Evolutionary conservation across 305 asterid species (phyloP).

Genomic region (Fraxinus xanthoxyloides): DNA sequence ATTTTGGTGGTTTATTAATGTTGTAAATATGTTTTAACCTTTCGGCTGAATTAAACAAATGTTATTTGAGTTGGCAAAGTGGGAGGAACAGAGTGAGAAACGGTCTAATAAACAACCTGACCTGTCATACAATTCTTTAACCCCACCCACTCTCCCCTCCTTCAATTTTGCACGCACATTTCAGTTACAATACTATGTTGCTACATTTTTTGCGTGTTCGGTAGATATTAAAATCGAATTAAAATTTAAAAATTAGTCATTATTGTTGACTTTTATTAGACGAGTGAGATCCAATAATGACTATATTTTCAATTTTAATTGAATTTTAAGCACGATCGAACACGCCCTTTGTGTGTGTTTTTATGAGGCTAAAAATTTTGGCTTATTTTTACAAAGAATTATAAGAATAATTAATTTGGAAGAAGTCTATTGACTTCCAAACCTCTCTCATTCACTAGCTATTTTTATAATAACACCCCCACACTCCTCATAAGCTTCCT

Average conservation of each 20-base stretch:
- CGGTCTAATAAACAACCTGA: background rate
- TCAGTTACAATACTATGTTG: too few relatives aligned
- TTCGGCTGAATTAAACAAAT: background rate
- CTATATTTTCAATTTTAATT: too few relatives aligned
- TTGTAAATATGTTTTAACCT: background rate
- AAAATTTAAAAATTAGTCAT: too few relatives aligned
- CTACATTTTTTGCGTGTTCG: too few relatives aligned
- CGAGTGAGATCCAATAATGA: too few relatives aligned
- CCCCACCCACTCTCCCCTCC: background rate
- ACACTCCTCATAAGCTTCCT: slow-evolving; percentile 31
- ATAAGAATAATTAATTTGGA: background rate
- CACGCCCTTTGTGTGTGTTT: too few relatives aligned
- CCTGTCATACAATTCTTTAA: background rate
- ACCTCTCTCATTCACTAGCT: slow-evolving; percentile 23
- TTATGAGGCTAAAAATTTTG: background rate
- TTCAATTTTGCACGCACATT: background rate
- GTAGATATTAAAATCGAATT: too few relatives aligned
- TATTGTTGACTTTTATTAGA: too few relatives aligned
- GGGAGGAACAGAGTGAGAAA: background rate
- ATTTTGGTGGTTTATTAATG: background rate
- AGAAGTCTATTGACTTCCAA: background rate
- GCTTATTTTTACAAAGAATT: background rate
- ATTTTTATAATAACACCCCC: slow-evolving; percentile 30
- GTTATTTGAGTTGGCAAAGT: background rate
- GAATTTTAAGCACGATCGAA: too few relatives aligned